Conservation (phyloP, 2,329 filamentous ascomycete species). For the Aspergillus aculeatus region DNA sequence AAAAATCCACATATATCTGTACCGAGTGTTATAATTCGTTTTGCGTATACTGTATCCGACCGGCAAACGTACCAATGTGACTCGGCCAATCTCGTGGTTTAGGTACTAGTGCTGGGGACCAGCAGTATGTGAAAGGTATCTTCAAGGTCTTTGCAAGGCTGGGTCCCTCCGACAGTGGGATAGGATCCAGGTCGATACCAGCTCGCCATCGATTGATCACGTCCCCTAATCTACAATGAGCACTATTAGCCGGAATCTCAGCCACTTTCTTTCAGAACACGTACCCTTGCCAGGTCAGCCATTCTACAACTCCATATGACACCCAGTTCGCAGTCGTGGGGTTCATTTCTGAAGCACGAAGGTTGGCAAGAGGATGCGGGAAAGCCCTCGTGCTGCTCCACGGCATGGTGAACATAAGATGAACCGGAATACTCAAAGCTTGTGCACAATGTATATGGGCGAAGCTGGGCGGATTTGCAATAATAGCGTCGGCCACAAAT, state of each 20-base stretch:
- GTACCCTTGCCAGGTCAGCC: constrained; percentile 53
- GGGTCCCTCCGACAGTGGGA: constrained; percentile 40
- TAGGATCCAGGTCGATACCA: constrained; percentile 42
- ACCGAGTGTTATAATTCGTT: background rate
- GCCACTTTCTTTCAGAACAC: background rate
- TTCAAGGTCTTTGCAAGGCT: constrained; percentile 36
- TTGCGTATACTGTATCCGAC: too few species aligned
- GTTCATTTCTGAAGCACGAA: constrained; percentile 39
- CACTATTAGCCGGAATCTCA: background rate
- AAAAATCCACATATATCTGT: constrained; percentile 49
- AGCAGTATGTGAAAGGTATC: constrained; percentile 48
- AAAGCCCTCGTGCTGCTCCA: constrained; percentile 48
- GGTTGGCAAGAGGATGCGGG: constrained; percentile 52
- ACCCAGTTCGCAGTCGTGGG: constrained; percentile 43
- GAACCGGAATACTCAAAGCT: constrained; percentile 50
- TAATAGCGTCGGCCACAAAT: constrained; percentile 56
- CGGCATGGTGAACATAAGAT: constrained; percentile 56
- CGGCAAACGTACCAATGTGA: constrained; percentile 31
- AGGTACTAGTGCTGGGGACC: constrained; percentile 44
- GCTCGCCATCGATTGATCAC: constrained; percentile 47
- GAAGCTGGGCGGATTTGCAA: constrained; percentile 55
- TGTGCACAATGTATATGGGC: constrained; percentile 55
- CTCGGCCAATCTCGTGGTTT: constrained; percentile 43
- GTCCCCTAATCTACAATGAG: constrained; percentile 38
- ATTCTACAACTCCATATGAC: constrained; percentile 50